These are phyloP conservation scores for Fomitopsis betulina DNA, from an alignment of 1,284 basidiomycete species.

Conservation along the genomic window DNA sequence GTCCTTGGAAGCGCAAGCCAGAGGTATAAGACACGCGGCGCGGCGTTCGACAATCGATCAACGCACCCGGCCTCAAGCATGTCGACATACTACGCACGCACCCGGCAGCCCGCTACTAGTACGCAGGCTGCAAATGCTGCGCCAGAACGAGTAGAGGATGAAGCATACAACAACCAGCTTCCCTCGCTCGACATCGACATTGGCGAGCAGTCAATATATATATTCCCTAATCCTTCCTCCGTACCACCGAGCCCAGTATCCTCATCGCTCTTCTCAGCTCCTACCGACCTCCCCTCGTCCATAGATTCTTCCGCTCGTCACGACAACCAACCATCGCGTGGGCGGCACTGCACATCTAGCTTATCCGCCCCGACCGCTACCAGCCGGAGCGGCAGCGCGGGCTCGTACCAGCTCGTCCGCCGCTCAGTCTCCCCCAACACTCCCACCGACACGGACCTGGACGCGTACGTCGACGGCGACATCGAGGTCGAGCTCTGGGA, in stretches of 20 bases:
- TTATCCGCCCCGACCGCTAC: constrained; percentile 3
- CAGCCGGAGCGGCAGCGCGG: constrained; percentile 1
- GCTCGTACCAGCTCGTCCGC: background rate
- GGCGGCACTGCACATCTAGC: constrained; percentile 7
- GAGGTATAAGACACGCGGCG: background rate
- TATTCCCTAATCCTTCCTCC: constrained; percentile 31
- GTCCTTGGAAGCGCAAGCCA: background rate
- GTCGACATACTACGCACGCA: constrained; percentile 21
- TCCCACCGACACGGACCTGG: constrained; percentile 6
- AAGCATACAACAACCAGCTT: background rate
- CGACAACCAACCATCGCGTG: constrained; percentile 3
- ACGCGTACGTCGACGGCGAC: constrained; percentile 11
- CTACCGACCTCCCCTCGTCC: constrained; percentile 20
- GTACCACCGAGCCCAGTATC: constrained; percentile 23
- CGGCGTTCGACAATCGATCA: background rate
- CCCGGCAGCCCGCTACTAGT: background rate
- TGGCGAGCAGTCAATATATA: constrained; percentile 29
- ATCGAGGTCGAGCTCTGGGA: constrained; percentile 25
- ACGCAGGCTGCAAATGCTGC: background rate
- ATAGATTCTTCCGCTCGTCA: constrained; percentile 9
- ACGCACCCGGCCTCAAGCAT: constrained; percentile 7
- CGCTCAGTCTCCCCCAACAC: background rate
- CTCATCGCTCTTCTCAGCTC: constrained; percentile 23
- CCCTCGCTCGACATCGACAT: constrained; percentile 8
- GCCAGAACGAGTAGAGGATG: background rate